Evolutionary conservation across 148 eudicot genomes (phyloP).

Genomic region (Diospyros kaki): DNA sequence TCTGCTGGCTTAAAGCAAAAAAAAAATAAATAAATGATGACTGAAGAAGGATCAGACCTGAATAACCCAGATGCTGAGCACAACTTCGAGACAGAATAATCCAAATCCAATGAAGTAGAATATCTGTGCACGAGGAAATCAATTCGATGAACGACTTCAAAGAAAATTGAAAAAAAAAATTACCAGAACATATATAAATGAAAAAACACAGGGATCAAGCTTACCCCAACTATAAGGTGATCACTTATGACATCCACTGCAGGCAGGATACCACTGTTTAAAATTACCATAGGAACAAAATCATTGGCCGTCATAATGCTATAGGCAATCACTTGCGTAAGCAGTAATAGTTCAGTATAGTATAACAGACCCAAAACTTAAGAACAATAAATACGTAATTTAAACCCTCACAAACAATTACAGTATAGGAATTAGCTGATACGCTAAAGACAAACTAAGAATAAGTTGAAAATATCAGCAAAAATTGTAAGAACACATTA

Average conservation of each 20-base stretch:
- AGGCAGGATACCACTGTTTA: conserved; percentile 33
- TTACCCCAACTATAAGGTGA: conserved; percentile 29
- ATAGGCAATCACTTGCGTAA: not conserved
- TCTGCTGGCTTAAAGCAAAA: no score
- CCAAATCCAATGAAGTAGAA: conserved; percentile 47
- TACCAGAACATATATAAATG: not conserved
- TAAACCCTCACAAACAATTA: not conserved
- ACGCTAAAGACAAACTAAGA: no score
- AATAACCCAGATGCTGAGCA: conserved; percentile 45
- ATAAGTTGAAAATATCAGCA: no score
- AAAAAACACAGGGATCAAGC: not conserved
- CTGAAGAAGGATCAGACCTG: conserved; percentile 27
- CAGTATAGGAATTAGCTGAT: no score
- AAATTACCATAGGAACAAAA: not conserved
- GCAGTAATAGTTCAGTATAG: not conserved
- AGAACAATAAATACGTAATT: not conserved
- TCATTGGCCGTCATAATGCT: not conserved
- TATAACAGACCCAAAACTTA: not conserved
- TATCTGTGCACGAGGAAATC: conserved; percentile 13
- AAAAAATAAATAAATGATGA: not conserved
- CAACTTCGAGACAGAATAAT: conserved; percentile 37
- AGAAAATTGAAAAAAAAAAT: not conserved
- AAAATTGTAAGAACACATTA: no score
- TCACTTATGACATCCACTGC: conserved; percentile 30
- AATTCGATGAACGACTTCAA: not conserved